Percentiles rank a stretch among this genome's conserved stretches.
These are phyloP conservation scores for Euphorbia tirucalli DNA, from an alignment of 345 rosid species.

Conservation along the genomic window DNA sequence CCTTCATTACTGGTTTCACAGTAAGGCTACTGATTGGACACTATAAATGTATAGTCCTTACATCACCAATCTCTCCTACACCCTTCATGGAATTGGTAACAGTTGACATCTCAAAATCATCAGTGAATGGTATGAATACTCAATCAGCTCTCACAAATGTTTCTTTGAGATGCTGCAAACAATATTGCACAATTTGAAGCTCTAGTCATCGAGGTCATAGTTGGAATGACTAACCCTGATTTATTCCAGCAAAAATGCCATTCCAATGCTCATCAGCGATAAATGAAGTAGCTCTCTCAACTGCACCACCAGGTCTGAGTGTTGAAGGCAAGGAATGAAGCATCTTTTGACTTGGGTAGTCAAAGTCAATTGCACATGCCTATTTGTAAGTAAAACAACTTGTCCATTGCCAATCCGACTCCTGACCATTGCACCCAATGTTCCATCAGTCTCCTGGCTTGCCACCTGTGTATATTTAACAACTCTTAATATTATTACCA, in stretches of 20 bases:
- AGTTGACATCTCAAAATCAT: constrained; percentile 71
- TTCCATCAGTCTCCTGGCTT: constrained; percentile 90
- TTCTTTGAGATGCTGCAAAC: constrained; percentile 50
- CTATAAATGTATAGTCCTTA: constrained; percentile 74
- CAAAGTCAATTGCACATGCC: constrained; percentile 95
- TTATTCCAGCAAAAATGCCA: constrained; percentile 88
- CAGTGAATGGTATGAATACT: constrained; percentile 88
- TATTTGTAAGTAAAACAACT: constrained; percentile 89
- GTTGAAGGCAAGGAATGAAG: constrained; percentile 96
- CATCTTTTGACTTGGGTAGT: constrained; percentile 96
- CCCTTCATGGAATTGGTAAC: constrained; percentile 82
- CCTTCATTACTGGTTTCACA: constrained; percentile 82
- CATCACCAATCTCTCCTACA: constrained; percentile 83
- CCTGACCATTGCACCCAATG: constrained; percentile 87
- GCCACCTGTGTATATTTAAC: constrained; percentile 57
- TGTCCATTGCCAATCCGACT: constrained; percentile 82
- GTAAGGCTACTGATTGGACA: constrained; percentile 76
- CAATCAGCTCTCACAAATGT: constrained; percentile 97
- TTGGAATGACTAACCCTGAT: constrained; percentile 61
- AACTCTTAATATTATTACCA: background rate
- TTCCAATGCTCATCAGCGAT: constrained; percentile 96
- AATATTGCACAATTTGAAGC: constrained; percentile 1
- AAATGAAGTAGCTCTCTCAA: constrained; percentile 95
- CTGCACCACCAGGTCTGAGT: constrained; percentile 95
- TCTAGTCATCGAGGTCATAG: background rate